Conservation (phyloP, 1,284 basidiomycete species). For the Clitocybe nebularis region DNA sequence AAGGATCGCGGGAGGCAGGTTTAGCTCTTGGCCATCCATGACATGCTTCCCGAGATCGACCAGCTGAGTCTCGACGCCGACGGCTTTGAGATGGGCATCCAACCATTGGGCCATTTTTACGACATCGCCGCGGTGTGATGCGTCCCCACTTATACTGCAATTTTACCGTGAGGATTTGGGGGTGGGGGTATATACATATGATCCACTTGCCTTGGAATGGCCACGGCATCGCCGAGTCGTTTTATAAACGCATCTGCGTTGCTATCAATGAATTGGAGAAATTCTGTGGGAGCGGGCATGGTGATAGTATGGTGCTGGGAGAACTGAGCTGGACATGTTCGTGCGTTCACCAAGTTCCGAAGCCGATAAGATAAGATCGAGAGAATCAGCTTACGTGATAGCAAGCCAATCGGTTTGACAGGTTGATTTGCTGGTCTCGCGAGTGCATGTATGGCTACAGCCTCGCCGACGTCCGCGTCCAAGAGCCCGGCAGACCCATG, state of each 20-base stretch:
- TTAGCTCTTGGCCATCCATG: constrained; percentile 76
- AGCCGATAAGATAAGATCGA: constrained; percentile 3
- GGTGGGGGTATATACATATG: constrained; percentile 5
- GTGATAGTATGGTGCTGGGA: constrained; percentile 6
- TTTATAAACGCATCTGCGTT: constrained; percentile 75
- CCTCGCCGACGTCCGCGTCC: constrained; percentile 12
- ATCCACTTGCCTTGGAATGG: constrained; percentile 78
- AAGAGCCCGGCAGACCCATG: constrained; percentile 17
- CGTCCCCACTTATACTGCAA: constrained; percentile 64
- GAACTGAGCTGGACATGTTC: too few species aligned
- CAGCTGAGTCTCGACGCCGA: constrained; percentile 74
- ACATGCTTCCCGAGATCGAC: constrained; percentile 79
- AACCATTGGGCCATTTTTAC: constrained; percentile 84
- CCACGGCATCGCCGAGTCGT: constrained; percentile 79
- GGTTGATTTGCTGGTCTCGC: background rate
- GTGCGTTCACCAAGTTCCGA: background rate
- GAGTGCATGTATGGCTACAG: constrained; percentile 11
- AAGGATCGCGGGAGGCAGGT: constrained; percentile 86
- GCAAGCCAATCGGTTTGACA: background rate
- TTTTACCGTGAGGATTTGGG: constrained; percentile 2
- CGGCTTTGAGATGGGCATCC: constrained; percentile 61
- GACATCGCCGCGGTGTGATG: constrained; percentile 69
- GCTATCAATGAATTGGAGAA: constrained; percentile 55
- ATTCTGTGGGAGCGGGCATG: constrained; percentile 44
- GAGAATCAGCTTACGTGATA: constrained; percentile 4